Evolutionary conservation across 2,329 filamentous ascomycete genomes (phyloP).

Genomic region (Scytalidium lignicola): DNA sequence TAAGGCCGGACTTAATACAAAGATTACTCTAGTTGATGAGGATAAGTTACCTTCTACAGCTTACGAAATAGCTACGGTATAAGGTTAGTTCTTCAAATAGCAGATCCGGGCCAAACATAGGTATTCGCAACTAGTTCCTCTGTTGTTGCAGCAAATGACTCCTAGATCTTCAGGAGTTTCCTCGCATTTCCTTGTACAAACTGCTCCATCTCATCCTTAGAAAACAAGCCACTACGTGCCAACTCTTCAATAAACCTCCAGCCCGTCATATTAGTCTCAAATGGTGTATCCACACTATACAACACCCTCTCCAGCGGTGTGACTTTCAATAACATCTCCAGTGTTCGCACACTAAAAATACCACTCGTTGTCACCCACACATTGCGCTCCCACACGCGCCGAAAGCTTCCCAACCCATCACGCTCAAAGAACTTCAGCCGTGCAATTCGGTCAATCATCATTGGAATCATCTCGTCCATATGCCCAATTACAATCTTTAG

Average conservation of each 20-base stretch:
- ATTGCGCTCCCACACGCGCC: slow-evolving; percentile 51
- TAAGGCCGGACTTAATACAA: too few relatives aligned
- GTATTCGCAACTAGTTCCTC: too few relatives aligned
- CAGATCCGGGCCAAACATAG: too few relatives aligned
- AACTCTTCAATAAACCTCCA: slow-evolving; percentile 43
- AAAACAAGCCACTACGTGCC: slow-evolving; percentile 43
- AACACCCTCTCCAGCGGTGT: slow-evolving; percentile 45
- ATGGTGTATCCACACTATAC: slow-evolving; percentile 55
- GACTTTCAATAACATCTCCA: slow-evolving; percentile 39
- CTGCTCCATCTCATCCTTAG: slow-evolving; percentile 40
- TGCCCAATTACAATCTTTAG: slow-evolving; percentile 52
- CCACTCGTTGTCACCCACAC: slow-evolving; percentile 54
- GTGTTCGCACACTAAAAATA: slow-evolving; percentile 42
- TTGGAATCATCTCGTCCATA: slow-evolving; percentile 49
- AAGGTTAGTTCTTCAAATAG: too few relatives aligned
- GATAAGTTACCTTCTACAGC: too few relatives aligned
- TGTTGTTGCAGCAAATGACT: too few relatives aligned
- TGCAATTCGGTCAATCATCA: slow-evolving; percentile 49
- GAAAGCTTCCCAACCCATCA: slow-evolving; percentile 23
- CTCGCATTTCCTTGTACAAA: slow-evolving; percentile 49
- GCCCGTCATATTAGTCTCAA: slow-evolving; percentile 44
- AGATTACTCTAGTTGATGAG: too few relatives aligned
- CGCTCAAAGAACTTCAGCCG: slow-evolving; percentile 17
- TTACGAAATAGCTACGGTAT: too few relatives aligned
- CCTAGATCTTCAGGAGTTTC: slow-evolving; percentile 31